Evolutionary conservation across 2,329 filamentous ascomycete genomes (phyloP), one percentile per base, ranked within the genome.

Genomic region (Dichotomopilus funicola): DNA sequence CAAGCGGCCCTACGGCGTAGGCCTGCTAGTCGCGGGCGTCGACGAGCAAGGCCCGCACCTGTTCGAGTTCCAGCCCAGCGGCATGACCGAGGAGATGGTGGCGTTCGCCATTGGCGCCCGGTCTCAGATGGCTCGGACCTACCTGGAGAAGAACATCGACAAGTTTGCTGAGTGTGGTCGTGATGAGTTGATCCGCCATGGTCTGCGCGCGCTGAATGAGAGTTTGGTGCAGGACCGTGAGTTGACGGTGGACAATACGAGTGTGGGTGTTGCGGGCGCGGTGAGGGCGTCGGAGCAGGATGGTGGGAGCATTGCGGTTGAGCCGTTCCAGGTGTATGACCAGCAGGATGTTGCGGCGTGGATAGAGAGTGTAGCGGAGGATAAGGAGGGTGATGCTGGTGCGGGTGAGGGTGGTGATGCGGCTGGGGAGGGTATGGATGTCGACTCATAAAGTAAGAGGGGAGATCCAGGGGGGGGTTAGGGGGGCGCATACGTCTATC

Each of bases 81-180:
- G 94, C 48, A 87, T 97, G 80, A 96, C 91, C 66, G 89, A 96
- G 70, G 94, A 99, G 81, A 97, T 97, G 90, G 72, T 88, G 49
- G 94, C 94, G 31, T 96, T 92, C 70, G 92, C 91, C 57, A 99
- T 99, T 71, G 94, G 94, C 52, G 94, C 94, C 48, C 82, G 94
- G 65, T 94, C 88, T 72, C 94, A 99, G 78, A 97, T 97, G 90
- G 94, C 94, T 31, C 80, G 94, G 68, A 99, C 94, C 61, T 99
- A 99, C 73, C 78, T 99, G 54, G 94, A 99, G 81, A 82, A 90
- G 68, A 88, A 96, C 74, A 75, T 96, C 59, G 91, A 95, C 61
- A 76, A 84, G 63, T 97, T 99, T 71, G 81, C 83, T 66, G 80
- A 81, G 62, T 86, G 85, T 69, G 83, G 79, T 61, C 80, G 89